Evolutionary conservation across 495 filamentous ascomycete genomes (phyloP).

Genomic region (Ascodesmis nigricans): DNA sequence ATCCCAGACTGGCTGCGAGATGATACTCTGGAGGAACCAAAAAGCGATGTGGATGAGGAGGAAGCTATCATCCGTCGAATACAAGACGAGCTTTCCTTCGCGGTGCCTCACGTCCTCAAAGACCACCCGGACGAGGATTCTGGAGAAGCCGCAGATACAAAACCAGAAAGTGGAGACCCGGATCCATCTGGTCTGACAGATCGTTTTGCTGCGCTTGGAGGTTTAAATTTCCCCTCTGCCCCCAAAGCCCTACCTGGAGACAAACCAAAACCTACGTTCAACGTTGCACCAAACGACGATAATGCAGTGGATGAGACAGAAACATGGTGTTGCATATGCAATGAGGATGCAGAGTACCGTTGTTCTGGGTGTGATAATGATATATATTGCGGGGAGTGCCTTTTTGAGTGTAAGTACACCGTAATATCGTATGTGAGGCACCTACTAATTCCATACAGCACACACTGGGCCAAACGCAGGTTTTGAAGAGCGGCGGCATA

Average conservation of each 20-base stretch:
- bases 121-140: not conserved
- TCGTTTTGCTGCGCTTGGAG: slow-evolving; percentile 11
- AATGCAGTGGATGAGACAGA: slow-evolving; percentile 8
- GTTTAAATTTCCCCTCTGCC: slow-evolving; percentile 7
- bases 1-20: slow-evolving; percentile 2
- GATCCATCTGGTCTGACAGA: slow-evolving; percentile 8
- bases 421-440: not conserved
- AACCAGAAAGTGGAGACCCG: not conserved
- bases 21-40: not conserved
- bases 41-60: slow-evolving; percentile 6
- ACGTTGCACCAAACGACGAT: not conserved
- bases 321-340: slow-evolving; percentile 21
- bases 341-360: slow-evolving; percentile 18
- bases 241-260: slow-evolving; percentile 1
- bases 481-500: slow-evolving; percentile 15
- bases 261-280: not conserved
- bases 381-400: slow-evolving; percentile 17
- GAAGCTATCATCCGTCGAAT: slow-evolving; percentile 10
- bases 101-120: slow-evolving; percentile 4
- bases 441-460: slow-evolving; percentile 2
- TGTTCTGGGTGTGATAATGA: slow-evolving; percentile 19
- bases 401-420: slow-evolving; percentile 12
- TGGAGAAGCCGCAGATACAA: not conserved
- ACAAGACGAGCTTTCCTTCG: slow-evolving; percentile 15
- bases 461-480: slow-evolving; percentile 16